Evolutionary conservation across 257 asterid species (phyloP), one percentile per base, ranked within the genome.

Genomic region (Przewalskia tangutica): DNA sequence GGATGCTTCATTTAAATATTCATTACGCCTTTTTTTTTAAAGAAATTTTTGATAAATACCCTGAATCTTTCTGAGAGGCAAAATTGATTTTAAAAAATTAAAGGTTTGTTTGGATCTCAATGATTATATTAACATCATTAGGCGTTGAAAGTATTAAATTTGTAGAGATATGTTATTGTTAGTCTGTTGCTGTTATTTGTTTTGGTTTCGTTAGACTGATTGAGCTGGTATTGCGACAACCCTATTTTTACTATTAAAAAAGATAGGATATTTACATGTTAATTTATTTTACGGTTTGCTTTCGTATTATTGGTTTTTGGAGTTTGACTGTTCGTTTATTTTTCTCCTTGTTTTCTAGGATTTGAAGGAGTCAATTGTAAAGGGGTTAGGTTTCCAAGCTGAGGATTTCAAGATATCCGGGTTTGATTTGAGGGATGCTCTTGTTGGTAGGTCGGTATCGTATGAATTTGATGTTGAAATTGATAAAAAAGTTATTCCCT

Each of bases 401-500:
- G 99, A 92, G 48, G 97, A 95, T 79, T 87, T 95, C 60, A 91
- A 89, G 89, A 84, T 95, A 78, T 86, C 97, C 0, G 98, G 98
- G 54, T 95, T 94, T 77, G 98, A 95, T 91, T 88, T 92, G 87
- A 89, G 93, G 89, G 99, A 95, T 16, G 97, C 94, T 16, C 84
- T 81, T 80, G 97, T 94, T 76, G 99, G 99, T 55, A 91, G 86
- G 73, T 95, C 99, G 1, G 93, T 94, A 67, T 95, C 98, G 0
- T 95, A 94, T 81, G 99, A 95, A 83, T 94, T 95, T 85, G 98
- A 94, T 85, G 89, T 95, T 83, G 98, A 95, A 90, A 86, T 95
- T 77, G 98, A 92, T 86, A 86, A 94, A 23, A 90, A 92, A 70
- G 91, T 95, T 80, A 65, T 91, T 82, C 99, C 99, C 3, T 89